Percentiles rank a stretch among this genome's conserved stretches.
These are phyloP conservation scores for Termitomyces sp. DNA, from an alignment of 768 basidiomycete species.

Conservation along the genomic window DNA sequence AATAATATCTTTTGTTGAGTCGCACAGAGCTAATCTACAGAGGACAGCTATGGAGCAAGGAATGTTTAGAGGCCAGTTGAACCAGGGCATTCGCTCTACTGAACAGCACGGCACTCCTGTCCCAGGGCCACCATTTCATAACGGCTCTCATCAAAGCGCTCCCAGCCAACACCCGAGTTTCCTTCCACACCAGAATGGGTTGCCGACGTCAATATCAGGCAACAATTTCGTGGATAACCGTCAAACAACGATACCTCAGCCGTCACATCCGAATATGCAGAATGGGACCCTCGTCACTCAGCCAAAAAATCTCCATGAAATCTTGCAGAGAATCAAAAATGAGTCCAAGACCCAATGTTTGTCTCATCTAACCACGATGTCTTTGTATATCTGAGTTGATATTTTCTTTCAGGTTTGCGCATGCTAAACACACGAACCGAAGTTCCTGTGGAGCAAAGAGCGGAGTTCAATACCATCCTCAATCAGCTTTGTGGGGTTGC, in stretches of 20 bases:
- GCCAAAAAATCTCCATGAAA: neutral
- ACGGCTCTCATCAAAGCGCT: slow-evolving; percentile 1
- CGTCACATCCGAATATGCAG: slow-evolving; percentile 13
- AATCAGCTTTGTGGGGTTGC: slow-evolving; percentile 42
- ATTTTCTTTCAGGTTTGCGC: slow-evolving; percentile 17
- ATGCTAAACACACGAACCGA: slow-evolving; percentile 29
- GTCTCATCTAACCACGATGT: neutral
- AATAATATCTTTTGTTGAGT: slow-evolving; percentile 53
- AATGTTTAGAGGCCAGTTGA: slow-evolving; percentile 26
- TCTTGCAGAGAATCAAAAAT: slow-evolving; percentile 6
- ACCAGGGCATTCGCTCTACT: slow-evolving; percentile 13
- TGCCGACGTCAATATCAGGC: slow-evolving; percentile 7
- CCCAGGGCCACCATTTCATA: slow-evolving; percentile 5
- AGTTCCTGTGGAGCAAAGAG: slow-evolving; percentile 46
- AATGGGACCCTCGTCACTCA: neutral
- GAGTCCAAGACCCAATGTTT: slow-evolving; percentile 5
- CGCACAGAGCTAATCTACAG: slow-evolving; percentile 42
- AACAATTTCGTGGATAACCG: slow-evolving; percentile 15
- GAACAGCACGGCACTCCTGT: slow-evolving; percentile 4
- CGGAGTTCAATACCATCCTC: slow-evolving; percentile 44
- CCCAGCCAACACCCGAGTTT: slow-evolving; percentile 5
- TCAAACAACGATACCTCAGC: slow-evolving; percentile 13
- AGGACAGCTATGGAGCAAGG: slow-evolving; percentile 31
- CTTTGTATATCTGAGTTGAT: neutral
- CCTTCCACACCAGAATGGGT: slow-evolving; percentile 1